These are phyloP conservation scores for Penicillium waksmanii DNA, from an alignment of 495 filamentous ascomycete species.

Conservation along the genomic window DNA sequence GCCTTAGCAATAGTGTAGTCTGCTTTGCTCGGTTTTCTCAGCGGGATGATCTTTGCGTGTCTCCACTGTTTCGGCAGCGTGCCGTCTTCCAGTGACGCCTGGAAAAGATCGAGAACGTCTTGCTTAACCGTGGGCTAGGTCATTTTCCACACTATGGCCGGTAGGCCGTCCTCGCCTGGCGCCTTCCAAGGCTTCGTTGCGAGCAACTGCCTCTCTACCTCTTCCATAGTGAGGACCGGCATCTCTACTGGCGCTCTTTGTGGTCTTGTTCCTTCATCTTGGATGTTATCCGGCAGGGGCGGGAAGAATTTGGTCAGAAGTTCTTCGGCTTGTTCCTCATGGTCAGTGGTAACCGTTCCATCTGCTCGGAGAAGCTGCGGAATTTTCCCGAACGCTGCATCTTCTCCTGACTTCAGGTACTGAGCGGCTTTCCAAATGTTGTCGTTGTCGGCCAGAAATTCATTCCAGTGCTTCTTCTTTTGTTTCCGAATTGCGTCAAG, in stretches of 20 bases:
- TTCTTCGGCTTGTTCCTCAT: slow-evolving; percentile 28
- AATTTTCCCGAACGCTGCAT: slow-evolving; percentile 23
- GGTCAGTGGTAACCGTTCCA: slow-evolving; percentile 20
- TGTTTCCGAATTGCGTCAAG: slow-evolving; percentile 28
- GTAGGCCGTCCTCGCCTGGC: slow-evolving; percentile 29
- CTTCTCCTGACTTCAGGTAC: slow-evolving; percentile 27
- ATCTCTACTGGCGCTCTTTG: slow-evolving; percentile 27
- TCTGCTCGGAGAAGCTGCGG: slow-evolving; percentile 21
- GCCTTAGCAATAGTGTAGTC: slow-evolving; percentile 27
- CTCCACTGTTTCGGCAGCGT: slow-evolving; percentile 17
- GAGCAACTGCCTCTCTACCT: slow-evolving; percentile 23
- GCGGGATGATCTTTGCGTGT: slow-evolving; percentile 25
- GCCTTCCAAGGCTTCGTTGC: slow-evolving; percentile 28
- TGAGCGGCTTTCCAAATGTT: slow-evolving; percentile 32
- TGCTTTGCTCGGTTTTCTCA: slow-evolving; percentile 29
- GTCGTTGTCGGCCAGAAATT: slow-evolving; percentile 30
- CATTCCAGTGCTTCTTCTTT: slow-evolving; percentile 32
- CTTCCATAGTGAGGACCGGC: slow-evolving; percentile 24
- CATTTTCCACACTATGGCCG: slow-evolving; percentile 32
- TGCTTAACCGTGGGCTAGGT: slow-evolving; percentile 35
- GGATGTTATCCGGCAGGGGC: slow-evolving; percentile 22
- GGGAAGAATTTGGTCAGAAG: slow-evolving; percentile 34
- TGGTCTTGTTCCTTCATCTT: slow-evolving; percentile 24
- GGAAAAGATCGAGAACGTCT: slow-evolving; percentile 24
- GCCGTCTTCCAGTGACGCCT: slow-evolving; percentile 21